Conservation (phyloP, 495 filamentous ascomycete species). For the Neurospora pannonica region DNA sequence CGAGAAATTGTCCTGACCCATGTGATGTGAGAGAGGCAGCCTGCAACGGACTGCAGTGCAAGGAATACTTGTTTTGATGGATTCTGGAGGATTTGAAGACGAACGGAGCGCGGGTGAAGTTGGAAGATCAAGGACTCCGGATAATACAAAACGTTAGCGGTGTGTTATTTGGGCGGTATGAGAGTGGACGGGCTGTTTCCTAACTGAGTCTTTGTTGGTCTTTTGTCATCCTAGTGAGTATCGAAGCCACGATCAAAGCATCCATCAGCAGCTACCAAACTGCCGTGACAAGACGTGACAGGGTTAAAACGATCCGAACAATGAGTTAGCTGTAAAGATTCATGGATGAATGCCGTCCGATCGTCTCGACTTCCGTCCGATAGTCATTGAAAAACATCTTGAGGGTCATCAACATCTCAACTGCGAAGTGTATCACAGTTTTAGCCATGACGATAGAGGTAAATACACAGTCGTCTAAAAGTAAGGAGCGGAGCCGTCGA, state of each 20-base stretch:
- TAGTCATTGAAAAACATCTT: not conserved
- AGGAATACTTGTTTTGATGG: not conserved
- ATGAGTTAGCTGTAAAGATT: not conserved
- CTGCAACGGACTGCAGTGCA: not conserved
- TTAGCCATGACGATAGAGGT: not conserved
- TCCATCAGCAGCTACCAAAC: not conserved
- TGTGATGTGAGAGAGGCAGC: not conserved
- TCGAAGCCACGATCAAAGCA: not conserved
- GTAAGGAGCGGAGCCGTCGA: not conserved
- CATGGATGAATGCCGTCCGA: not conserved
- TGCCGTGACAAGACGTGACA: not conserved
- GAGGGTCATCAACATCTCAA: not conserved
- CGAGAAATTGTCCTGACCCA: not conserved
- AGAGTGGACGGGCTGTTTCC: not conserved
- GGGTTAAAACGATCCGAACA: not conserved
- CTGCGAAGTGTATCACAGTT: not conserved
- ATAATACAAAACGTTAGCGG: not conserved
- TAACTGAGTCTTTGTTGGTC: not conserved
- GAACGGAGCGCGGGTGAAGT: not conserved
- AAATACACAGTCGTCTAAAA: not conserved
- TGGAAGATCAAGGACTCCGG: not conserved
- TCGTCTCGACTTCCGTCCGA: not conserved
- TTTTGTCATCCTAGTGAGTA: not conserved
- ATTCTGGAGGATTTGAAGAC: not conserved
- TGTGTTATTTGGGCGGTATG: not conserved